Evolutionary conservation across 345 rosid genomes (phyloP).

Genomic region (Rhodamnia argentea): DNA sequence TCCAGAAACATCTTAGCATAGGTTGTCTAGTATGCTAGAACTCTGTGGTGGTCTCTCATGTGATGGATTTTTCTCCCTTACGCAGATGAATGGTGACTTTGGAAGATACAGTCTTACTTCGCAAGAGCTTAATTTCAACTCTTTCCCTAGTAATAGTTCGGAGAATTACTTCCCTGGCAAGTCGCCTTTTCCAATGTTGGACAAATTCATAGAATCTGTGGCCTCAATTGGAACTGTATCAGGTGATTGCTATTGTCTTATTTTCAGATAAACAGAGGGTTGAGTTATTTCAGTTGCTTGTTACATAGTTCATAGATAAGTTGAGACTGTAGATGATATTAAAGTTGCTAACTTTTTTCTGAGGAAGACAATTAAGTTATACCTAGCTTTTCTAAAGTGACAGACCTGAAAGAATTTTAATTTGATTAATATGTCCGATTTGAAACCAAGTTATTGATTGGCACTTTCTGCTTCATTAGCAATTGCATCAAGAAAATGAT

Average conservation of each 20-base stretch:
- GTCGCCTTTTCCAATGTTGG: slow-evolving; percentile 79
- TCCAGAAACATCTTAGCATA: neutral
- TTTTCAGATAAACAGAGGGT: neutral
- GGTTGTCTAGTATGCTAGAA: neutral
- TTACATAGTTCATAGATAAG: neutral
- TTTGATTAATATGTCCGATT: neutral
- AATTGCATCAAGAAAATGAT: neutral
- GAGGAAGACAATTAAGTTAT: neutral
- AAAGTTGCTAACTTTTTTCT: neutral
- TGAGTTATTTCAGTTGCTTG: neutral
- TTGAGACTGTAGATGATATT: neutral
- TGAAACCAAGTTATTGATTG: neutral
- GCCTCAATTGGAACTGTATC: slow-evolving; percentile 56
- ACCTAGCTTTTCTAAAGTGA: neutral
- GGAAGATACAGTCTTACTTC: slow-evolving; percentile 15
- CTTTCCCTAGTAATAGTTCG: slow-evolving; percentile 30
- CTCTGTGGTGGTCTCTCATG: neutral
- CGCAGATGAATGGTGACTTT: slow-evolving; percentile 42
- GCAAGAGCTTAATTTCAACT: slow-evolving; percentile 21
- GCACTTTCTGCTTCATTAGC: neutral
- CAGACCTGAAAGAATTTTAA: neutral
- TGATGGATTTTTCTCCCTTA: neutral
- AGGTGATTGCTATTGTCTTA: slow-evolving; percentile 28
- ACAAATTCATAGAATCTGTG: slow-evolving; percentile 64
- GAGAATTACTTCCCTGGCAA: slow-evolving; percentile 38